Base-by-base conservation (phyloP, 768 basidiomycete species). In the Tremella yokohamensis region DNA sequence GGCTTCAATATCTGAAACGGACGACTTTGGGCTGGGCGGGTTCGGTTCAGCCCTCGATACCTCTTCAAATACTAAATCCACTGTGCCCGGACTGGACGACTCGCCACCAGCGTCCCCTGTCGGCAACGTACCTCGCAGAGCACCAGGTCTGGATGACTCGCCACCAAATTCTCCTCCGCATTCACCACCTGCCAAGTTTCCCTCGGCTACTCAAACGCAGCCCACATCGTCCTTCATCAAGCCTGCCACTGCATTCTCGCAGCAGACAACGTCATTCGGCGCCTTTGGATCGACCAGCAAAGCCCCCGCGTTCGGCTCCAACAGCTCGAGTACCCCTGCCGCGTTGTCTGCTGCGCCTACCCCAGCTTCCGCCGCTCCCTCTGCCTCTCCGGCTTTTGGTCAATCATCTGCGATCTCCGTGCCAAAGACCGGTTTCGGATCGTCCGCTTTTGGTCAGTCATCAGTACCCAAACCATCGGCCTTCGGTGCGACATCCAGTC, bases 401-500 rank as follows among this genome's bases (percentile, higher is more conserved):
- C 19, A 40, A 22, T 26, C 60, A 6, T 40, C 42, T 25, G 49
- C 42, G 13, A 49, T 25, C 25, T 39, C 49, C 20, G 51, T 59
- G 6, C 57, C 57, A 9, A 47, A 42, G 9, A 39, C 54, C 34
- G n/a, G 55, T 7, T 52, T 52, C 29, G 54, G 53, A 16, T 42
- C 42, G 11, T 40, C 60, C 4, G 65, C 56, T 1, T 67, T 67
- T 29, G 68, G 69, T 42, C 62, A 66, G 51, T 3, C 59, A 11
- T 59, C 66, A 26, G 54, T 11, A 45, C 63, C 34, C 57, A 62
- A 34, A 29, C 52, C 60, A 13, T 61, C 20, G 70, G 76, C 54
- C 22, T 82, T 82, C 54, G 78, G 78, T 15, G 66, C 80, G 3
- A 57, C 71, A 39, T 47, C 57, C 1, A 44, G 34, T 3, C 44